Conservation (phyloP, 192 early-diverging fungal species). For the Coemansia sp. region DNA sequence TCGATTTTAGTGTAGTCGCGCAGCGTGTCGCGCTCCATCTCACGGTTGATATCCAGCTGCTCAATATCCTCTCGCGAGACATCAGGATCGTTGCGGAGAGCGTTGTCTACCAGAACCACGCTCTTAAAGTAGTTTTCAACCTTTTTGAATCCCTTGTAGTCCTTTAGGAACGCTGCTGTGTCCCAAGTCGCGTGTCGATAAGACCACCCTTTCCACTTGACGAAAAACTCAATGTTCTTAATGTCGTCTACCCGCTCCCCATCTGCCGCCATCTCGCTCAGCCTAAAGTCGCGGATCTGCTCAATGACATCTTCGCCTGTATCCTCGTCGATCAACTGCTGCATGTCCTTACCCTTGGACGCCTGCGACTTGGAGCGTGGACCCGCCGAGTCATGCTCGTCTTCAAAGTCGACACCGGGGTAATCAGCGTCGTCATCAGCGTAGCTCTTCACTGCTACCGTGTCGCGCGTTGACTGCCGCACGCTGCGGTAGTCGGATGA, state of each 20-base stretch:
- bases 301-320: constrained; percentile 46
- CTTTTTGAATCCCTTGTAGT: constrained; percentile 84
- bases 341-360: constrained; percentile 21
- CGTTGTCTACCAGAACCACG: constrained; percentile 59
- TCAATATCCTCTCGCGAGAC: constrained; percentile 87
- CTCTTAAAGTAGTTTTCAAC: constrained; percentile 81
- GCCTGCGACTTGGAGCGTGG: constrained; percentile 13
- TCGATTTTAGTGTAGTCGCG: constrained; percentile 87
- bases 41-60: constrained; percentile 77
- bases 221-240: constrained; percentile 72
- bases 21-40: constrained; percentile 75
- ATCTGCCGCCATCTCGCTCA: constrained; percentile 16
- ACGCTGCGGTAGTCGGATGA: constrained; percentile 44
- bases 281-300: constrained; percentile 52
- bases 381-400: constrained; percentile 25
- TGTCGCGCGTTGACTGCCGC: constrained; percentile 45
- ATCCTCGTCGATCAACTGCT: constrained; percentile 46
- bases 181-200: constrained; percentile 94
- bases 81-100: constrained; percentile 61
- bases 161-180: constrained; percentile 59
- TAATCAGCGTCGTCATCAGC: constrained; percentile 49
- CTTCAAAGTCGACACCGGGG: constrained; percentile 44
- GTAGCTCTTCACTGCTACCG: constrained; percentile 41
- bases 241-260: constrained; percentile 32
- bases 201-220: constrained; percentile 93